These are phyloP conservation scores for Thalassiosira hispida DNA, from an alignment of 352 stramenopile species.

Conservation along the genomic window DNA sequence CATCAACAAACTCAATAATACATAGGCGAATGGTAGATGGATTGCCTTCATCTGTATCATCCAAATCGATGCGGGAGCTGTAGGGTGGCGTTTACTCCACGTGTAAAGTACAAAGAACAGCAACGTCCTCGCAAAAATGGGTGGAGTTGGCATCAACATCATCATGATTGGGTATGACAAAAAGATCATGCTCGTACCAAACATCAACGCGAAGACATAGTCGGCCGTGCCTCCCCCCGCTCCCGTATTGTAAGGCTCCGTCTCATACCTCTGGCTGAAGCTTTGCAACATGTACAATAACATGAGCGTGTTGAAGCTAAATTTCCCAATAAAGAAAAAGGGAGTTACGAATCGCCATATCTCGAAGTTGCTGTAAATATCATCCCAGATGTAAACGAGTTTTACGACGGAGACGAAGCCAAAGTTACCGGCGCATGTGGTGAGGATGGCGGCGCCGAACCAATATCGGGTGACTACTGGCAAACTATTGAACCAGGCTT, in stretches of 20 bases:
- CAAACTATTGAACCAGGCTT: slow-evolving; percentile 75
- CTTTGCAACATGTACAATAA: slow-evolving; percentile 74
- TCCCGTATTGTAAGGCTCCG: slow-evolving; percentile 77
- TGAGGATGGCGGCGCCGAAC: slow-evolving; percentile 67
- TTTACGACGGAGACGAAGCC: slow-evolving; percentile 60
- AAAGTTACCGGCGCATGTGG: slow-evolving; percentile 77
- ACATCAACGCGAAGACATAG: slow-evolving; percentile 83
- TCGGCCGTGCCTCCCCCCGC: slow-evolving; percentile 83
- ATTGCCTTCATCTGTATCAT: slow-evolving; percentile 81
- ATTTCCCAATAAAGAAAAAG: slow-evolving; percentile 81
- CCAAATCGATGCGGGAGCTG: slow-evolving; percentile 84
- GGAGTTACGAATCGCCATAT: slow-evolving; percentile 83
- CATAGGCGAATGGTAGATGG: slow-evolving; percentile 86
- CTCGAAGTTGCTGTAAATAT: slow-evolving; percentile 69
- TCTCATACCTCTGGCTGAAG: slow-evolving; percentile 81
- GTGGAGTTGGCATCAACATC: slow-evolving; percentile 39
- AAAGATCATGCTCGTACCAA: slow-evolving; percentile 70
- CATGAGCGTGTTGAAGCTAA: slow-evolving; percentile 83
- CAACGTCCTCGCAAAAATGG: slow-evolving; percentile 82
- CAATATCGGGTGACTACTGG: slow-evolving; percentile 79
- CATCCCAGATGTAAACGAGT: slow-evolving; percentile 63
- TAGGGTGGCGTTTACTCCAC: slow-evolving; percentile 84
- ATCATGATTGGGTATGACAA: slow-evolving; percentile 61
- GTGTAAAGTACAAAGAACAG: slow-evolving; percentile 84
- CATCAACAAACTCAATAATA: slow-evolving; percentile 77